Evolutionary conservation across 1,284 basidiomycete genomes (phyloP).

Genomic region (Tilletia indica): DNA sequence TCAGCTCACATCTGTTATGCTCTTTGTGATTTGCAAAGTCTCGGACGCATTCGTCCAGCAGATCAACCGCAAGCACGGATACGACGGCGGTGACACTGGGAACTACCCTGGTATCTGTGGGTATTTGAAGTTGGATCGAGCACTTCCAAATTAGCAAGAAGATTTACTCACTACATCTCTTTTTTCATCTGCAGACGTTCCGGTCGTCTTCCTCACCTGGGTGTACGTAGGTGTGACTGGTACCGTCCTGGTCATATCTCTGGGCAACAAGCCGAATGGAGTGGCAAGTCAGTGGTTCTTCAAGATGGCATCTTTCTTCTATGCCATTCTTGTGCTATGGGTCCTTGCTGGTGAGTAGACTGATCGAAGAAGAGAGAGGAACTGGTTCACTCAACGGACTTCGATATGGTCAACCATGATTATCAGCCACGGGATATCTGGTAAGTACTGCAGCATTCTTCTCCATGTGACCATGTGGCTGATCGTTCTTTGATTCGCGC

Average conservation of each 20-base stretch:
- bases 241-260: slow-evolving; percentile 14
- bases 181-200: slow-evolving; percentile 10
- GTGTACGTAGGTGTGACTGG: slow-evolving; percentile 16
- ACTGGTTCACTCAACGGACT: not conserved
- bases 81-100: slow-evolving; percentile 4
- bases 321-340: slow-evolving; percentile 19
- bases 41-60: slow-evolving; percentile 16
- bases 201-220: slow-evolving; percentile 14
- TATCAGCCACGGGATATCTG: slow-evolving; percentile 10
- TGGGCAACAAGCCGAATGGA: slow-evolving; percentile 23
- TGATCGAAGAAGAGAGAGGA: not conserved
- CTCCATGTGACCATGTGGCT: too few relatives aligned
- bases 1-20: too few relatives aligned
- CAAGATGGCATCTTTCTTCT: slow-evolving; percentile 20
- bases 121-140: not conserved
- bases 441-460: not conserved
- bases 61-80: slow-evolving; percentile 16
- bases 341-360: slow-evolving; percentile 3
- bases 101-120: slow-evolving; percentile 12
- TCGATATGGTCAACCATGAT: not conserved
- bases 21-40: not conserved
- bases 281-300: slow-evolving; percentile 23
- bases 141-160: not conserved
- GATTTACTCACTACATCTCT: not conserved
- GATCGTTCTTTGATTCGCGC: too few relatives aligned